Evolutionary conservation across 1,284 basidiomycete genomes (phyloP).

Genomic region (Ceratorhiza oryzae-sativae): DNA sequence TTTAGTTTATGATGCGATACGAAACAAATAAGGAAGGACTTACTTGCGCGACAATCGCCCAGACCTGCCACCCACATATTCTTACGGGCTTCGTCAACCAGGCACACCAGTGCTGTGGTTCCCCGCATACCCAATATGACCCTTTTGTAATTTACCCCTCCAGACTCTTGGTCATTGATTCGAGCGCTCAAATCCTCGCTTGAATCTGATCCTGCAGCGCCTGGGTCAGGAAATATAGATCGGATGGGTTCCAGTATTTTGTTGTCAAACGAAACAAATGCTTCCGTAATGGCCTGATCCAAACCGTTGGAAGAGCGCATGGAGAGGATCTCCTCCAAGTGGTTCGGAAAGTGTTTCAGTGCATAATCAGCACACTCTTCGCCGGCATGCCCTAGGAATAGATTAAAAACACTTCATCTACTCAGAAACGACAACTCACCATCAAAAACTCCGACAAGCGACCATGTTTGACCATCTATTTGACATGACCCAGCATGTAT

Average conservation of each 20-base stretch:
- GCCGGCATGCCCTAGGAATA: slow-evolving; percentile 24
- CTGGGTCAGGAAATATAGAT: slow-evolving; percentile 29
- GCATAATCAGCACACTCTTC: slow-evolving; percentile 37
- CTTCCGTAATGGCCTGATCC: neutral
- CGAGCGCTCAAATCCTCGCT: neutral
- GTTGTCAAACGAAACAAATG: slow-evolving; percentile 31
- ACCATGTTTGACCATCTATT: neutral
- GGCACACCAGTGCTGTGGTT: slow-evolving; percentile 70
- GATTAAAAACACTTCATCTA: neutral
- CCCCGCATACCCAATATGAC: slow-evolving; percentile 73
- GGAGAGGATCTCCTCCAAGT: slow-evolving; percentile 2
- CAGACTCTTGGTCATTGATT: slow-evolving; percentile 56
- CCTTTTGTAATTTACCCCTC: slow-evolving; percentile 67
- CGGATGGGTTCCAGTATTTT: slow-evolving; percentile 4
- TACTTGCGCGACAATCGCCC: slow-evolving; percentile 74
- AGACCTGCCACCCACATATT: slow-evolving; percentile 76
- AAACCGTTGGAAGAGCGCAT: neutral
- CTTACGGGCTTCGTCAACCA: slow-evolving; percentile 67
- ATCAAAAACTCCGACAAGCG: slow-evolving; percentile 36
- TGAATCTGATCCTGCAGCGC: neutral
- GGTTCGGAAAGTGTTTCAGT: slow-evolving; percentile 8
- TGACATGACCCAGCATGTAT: slow-evolving; percentile 8
- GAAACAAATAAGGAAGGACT: slow-evolving; percentile 44
- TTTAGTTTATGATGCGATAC: neutral
- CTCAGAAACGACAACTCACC: neutral